Base-by-base conservation (phyloP, 768 basidiomycete species). In the Cubamyces sp. region DNA sequence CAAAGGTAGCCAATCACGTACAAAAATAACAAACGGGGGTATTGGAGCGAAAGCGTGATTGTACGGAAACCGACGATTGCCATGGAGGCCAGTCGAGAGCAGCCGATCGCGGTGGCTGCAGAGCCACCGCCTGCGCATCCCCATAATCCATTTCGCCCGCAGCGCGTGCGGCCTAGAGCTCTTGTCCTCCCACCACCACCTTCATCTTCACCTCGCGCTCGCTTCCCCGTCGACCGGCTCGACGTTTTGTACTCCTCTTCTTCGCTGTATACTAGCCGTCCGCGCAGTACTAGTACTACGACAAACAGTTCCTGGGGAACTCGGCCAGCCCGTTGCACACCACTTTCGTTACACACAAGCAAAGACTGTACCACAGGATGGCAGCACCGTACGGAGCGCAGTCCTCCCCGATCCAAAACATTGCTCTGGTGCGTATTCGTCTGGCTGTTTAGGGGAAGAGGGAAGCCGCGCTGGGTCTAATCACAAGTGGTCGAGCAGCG, bases 161-260 rank as follows among this genome's bases (percentile, higher is more conserved):
- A n/a, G 16, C 49, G 58, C 64, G 61, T 56, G 52, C 55, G 34
- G 46, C 28, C 21, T 39, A 16, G 23, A 19, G 30, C 50, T 42
- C 23, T 39, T 53, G 56, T 52, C 46, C 50, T 57, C 47, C 30
- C 18, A 42, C 57, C 53, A 40, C 64, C 58, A 50, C 62, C 62
- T 57, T 45, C 46, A 57, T 53, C 51, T 66, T 41, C 42, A 64
- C 47, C 47, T 56, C 40, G 52, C n/a, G 19, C 49, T 42, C 46
- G 64, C 47, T 63, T 54, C 57, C 21, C 19, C 49, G 71, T 72
- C 71, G 71, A 67, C 71, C 65, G 70, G 71, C 53, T 70, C 71
- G 71, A 71, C 69, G 60, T 61, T 55, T 65, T 64, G 58, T 55
- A 54, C 25, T 54, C 47, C 43, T 48, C 43, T 52, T 39, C 50